Evolutionary conservation across 768 basidiomycete species (phyloP).

Genomic region (Filobasidium floriforme): DNA sequence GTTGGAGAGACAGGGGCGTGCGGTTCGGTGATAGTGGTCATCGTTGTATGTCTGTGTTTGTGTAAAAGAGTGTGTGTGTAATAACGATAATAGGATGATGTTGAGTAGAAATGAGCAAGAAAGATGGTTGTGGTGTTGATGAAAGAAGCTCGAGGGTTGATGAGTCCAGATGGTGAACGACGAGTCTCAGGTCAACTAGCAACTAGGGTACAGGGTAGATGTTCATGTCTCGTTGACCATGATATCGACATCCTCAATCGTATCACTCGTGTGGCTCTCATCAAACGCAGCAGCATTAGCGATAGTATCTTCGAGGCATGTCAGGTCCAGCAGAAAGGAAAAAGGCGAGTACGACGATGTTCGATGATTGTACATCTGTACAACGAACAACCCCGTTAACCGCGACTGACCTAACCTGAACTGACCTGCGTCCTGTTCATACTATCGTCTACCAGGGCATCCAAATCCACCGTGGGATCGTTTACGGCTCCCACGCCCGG

Average conservation of each 20-base stretch:
- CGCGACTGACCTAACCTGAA: neutral
- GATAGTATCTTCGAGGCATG: neutral
- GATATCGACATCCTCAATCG: neutral
- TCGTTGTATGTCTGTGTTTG: neutral
- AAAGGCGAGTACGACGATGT: neutral
- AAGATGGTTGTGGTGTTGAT: too few relatives aligned
- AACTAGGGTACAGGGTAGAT: neutral
- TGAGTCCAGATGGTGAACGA: neutral
- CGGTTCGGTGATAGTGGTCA: neutral
- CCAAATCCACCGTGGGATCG: conserved; percentile 78
- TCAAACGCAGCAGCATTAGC: neutral
- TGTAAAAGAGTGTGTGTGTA: neutral
- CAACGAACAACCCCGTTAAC: neutral
- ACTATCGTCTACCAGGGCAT: conserved; percentile 60
- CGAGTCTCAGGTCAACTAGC: conserved; percentile 1
- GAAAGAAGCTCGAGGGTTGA: neutral
- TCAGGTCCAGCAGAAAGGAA: neutral
- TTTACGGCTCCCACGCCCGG: conserved; percentile 88
- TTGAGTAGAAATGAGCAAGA: neutral
- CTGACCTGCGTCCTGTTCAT: neutral
- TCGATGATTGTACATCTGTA: neutral
- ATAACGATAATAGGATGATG: neutral
- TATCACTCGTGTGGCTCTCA: neutral
- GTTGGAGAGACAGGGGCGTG: neutral
- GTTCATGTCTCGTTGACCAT: neutral